These are phyloP conservation scores for Hymenochaete sp. DNA, from an alignment of 1,284 basidiomycete species.

Conservation along the genomic window DNA sequence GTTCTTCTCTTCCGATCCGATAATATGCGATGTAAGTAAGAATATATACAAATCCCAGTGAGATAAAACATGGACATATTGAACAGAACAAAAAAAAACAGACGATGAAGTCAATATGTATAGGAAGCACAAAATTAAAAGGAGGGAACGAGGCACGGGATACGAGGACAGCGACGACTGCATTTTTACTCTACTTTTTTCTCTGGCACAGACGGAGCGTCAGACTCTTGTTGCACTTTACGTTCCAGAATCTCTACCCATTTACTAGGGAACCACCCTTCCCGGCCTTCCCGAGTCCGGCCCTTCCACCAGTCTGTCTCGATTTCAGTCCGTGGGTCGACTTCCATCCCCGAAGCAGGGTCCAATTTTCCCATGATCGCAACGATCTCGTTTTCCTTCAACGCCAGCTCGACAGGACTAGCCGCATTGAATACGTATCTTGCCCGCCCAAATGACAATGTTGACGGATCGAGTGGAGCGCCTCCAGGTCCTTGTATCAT, in stretches of 20 bases:
- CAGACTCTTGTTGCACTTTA: constrained; percentile 29
- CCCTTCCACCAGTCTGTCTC: constrained; percentile 95
- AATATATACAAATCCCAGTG: constrained; percentile 1
- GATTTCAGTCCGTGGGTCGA: constrained; percentile 64
- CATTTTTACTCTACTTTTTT: constrained; percentile 35
- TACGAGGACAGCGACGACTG: not conserved
- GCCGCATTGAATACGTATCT: constrained; percentile 73
- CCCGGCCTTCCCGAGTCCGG: constrained; percentile 84
- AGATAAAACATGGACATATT: not conserved
- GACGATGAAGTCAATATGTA: too few relatives aligned
- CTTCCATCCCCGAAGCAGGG: constrained; percentile 57
- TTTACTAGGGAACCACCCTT: constrained; percentile 95
- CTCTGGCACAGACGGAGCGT: constrained; percentile 19
- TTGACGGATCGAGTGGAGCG: constrained; percentile 62
- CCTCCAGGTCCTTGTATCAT: constrained; percentile 30
- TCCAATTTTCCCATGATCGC: constrained; percentile 85
- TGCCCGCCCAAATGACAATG: constrained; percentile 83
- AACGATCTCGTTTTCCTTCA: constrained; percentile 90
- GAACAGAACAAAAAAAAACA: not conserved
- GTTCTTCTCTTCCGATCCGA: too few relatives aligned
- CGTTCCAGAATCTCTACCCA: constrained; percentile 73
- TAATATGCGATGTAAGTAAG: not conserved
- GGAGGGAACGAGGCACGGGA: not conserved
- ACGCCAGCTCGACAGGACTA: constrained; percentile 69
- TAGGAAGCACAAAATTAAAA: constrained; percentile 1